These are phyloP conservation scores for Daldinia sp. DNA, from an alignment of 2,329 filamentous ascomycete species.

Conservation along the genomic window DNA sequence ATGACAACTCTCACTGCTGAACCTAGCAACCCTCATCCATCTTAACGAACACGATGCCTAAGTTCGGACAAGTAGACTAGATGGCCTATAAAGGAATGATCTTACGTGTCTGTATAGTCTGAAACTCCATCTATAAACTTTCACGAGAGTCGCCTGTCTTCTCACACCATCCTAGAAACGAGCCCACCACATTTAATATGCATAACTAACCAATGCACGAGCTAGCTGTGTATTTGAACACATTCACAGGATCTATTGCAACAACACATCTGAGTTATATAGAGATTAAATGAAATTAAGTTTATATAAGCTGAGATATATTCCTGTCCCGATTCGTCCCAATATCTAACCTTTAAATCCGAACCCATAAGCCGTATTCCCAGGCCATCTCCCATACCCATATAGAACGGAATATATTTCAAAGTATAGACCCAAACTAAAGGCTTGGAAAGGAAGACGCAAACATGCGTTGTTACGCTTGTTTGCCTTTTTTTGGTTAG, in stretches of 20 bases:
- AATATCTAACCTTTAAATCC: neutral
- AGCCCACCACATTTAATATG: neutral
- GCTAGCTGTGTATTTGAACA: neutral
- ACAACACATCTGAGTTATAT: too few species aligned
- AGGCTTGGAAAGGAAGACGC: neutral
- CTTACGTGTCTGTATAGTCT: too few species aligned
- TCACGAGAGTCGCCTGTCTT: too few species aligned
- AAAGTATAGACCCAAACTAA: neutral
- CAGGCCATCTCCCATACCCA: neutral
- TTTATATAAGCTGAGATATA: constrained; percentile 5
- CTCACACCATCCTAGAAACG: too few species aligned
- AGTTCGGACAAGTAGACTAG: too few species aligned
- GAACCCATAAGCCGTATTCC: neutral
- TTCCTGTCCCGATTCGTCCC: neutral
- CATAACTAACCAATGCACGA: neutral
- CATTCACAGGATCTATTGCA: neutral
- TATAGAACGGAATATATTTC: neutral
- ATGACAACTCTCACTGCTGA: too few species aligned
- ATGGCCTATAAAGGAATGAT: too few species aligned
- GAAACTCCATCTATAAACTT: neutral
- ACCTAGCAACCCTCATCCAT: too few species aligned
- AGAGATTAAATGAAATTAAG: neutral
- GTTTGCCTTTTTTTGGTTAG: neutral
- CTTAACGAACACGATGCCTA: too few species aligned
- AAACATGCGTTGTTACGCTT: neutral